These are phyloP conservation scores for Suillus hirtellus DNA, from an alignment of 768 basidiomycete genomes.

Conservation along the genomic window DNA sequence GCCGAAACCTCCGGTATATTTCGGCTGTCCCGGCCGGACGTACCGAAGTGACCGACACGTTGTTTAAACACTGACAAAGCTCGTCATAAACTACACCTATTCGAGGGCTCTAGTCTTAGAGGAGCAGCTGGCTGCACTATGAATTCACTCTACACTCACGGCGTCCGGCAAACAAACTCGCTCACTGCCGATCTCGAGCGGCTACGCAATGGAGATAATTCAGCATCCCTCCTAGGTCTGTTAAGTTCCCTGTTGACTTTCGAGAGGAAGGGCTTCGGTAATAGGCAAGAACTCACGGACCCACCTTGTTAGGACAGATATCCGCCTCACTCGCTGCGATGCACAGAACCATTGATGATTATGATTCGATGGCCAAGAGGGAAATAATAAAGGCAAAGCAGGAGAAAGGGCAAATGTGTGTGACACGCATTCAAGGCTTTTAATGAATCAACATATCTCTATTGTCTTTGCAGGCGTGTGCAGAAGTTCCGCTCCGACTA, in stretches of 20 bases:
- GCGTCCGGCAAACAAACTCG: constrained; percentile 87
- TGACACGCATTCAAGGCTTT: constrained; percentile 15
- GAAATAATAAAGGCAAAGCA: constrained; percentile 96
- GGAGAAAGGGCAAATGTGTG: constrained; percentile 92
- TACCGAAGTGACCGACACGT: constrained; percentile 9
- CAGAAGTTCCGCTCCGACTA: constrained; percentile 92
- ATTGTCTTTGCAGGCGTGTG: constrained; percentile 67
- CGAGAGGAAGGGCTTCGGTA: neutral
- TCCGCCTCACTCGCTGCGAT: constrained; percentile 95
- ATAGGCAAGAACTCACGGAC: constrained; percentile 17
- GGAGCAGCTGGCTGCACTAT: constrained; percentile 43
- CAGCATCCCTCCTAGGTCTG: constrained; percentile 82
- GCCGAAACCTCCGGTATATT: neutral
- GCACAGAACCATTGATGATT: constrained; percentile 94
- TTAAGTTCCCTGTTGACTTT: neutral
- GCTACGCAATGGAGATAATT: constrained; percentile 76
- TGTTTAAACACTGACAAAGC: neutral
- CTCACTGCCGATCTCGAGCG: constrained; percentile 86
- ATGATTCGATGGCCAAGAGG: constrained; percentile 93
- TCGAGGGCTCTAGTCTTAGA: constrained; percentile 1
- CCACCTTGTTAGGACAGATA: constrained; percentile 78
- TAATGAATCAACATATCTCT: constrained; percentile 8
- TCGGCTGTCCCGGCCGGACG: constrained; percentile 9
- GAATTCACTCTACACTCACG: constrained; percentile 95
- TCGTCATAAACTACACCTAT: constrained; percentile 5